A percentile compares a stretch with the other conserved stretches of the same genome.
Conservation (phyloP, 371 early-diverging fungal genomes). For the Syncephalastrum racemosum region DNA sequence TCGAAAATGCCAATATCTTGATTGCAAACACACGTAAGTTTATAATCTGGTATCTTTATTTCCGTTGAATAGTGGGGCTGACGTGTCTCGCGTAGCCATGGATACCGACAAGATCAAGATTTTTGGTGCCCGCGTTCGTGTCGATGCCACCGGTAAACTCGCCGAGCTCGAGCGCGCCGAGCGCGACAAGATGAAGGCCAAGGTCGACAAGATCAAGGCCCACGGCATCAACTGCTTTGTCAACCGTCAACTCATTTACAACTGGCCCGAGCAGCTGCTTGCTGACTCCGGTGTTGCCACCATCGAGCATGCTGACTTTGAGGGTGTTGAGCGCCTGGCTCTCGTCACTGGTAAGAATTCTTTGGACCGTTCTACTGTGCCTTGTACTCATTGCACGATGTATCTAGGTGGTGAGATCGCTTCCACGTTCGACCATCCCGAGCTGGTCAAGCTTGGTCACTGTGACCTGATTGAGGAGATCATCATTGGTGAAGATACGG, state of each 20-base stretch:
- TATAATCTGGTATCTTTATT: background rate
- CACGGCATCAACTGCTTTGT: conserved; percentile 99
- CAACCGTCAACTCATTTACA: conserved; percentile 99
- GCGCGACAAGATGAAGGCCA: conserved; percentile 97
- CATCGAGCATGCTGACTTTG: conserved; percentile 99
- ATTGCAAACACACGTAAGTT: conserved; percentile 96
- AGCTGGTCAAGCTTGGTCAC: conserved; percentile 91
- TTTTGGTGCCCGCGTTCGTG: conserved; percentile 98
- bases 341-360: conserved; percentile 77
- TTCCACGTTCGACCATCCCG: conserved; percentile 98
- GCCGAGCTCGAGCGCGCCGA: conserved; percentile 99
- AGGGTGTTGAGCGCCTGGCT: conserved; percentile 98
- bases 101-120: conserved; percentile 99
- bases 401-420: conserved; percentile 92
- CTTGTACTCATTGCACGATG: background rate
- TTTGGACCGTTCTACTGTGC: background rate
- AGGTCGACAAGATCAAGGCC: conserved; percentile 97
- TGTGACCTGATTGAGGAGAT: conserved; percentile 98
- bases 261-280: conserved; percentile 99
- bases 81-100: conserved; percentile 71
- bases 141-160: conserved; percentile 96
- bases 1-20: conserved; percentile 96
- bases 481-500: conserved; percentile 96
- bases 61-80: conserved; percentile 2
- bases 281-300: conserved; percentile 95